Evolutionary conservation across 2,329 filamentous ascomycete species (phyloP), one percentile per base, ranked within the genome.

Genomic region (Fusarium camptoceras): DNA sequence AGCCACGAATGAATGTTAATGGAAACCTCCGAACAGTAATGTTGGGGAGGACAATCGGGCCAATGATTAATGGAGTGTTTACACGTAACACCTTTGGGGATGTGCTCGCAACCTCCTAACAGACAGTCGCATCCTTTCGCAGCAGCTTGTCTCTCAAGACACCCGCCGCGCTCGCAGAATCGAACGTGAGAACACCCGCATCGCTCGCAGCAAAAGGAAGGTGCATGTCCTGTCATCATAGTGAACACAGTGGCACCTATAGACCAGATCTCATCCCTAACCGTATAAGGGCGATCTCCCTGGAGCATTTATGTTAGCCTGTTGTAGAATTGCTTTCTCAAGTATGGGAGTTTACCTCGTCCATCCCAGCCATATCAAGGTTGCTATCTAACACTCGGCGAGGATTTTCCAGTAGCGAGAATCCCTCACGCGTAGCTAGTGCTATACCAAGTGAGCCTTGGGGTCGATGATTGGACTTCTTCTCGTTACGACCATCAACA

Each of bases 221-320:
- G 72, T 12, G 46, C 18, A 6, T 48, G 39, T 9, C 78, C 77
- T 11, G 72, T 75, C 82, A 84, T 84, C 82, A 84, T 84, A 51
- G 73, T 76, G 66, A 80, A 81, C 47, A 84, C 63, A 28, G 81
- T 68, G 18, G 63, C 72, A 34, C 81, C 82, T 30, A 84, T 75
- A 27, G 77, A 75, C 70, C 73, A 79, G 34, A 83, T 69, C 55
- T 84, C 83, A 39, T 77, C 76, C 24, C 76, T 76, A 25, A 77
- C 68, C 2, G 80, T 80, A 62, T 83, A 83, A 0, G 76, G 72
- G 4, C 77, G 76, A 15, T 75, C 58, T 22, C 39, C 51, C 79
- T 81, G 53, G 6, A 41, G n/a, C 1, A 42, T 4, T 25, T 42
- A 22, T 42, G n/a, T 53, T 42, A 53, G 49, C 8, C 15, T 15